Evolutionary conservation across 2,329 filamentous ascomycete species (phyloP).

Genomic region (Stromatinia cepivora): DNA sequence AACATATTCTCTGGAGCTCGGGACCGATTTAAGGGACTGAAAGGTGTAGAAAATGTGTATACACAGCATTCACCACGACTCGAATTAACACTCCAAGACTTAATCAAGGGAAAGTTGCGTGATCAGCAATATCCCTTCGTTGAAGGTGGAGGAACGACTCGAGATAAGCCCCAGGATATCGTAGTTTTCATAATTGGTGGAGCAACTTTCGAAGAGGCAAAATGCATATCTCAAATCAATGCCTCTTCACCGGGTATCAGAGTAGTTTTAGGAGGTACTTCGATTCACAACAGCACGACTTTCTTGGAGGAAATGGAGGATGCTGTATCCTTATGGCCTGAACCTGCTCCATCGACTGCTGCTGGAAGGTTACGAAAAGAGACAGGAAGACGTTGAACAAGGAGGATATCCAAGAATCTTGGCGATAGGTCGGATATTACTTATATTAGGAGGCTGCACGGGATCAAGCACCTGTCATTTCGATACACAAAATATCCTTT

Average conservation of each 20-base stretch:
- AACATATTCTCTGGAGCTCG: conserved; percentile 89
- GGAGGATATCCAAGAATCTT: neutral
- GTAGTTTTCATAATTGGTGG: conserved; percentile 94
- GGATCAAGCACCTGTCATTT: neutral
- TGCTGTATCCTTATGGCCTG: conserved; percentile 83
- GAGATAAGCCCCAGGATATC: conserved; percentile 95
- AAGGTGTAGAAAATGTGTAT: conserved; percentile 98
- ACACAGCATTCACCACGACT: conserved; percentile 92
- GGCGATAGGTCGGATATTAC: neutral
- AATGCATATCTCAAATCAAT: conserved; percentile 93
- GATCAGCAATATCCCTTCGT: conserved; percentile 92
- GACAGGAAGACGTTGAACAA: conserved; percentile 36
- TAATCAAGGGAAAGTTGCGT: conserved; percentile 86
- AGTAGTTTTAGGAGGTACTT: conserved; percentile 85
- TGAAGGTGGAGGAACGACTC: conserved; percentile 80
- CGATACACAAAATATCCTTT: neutral
- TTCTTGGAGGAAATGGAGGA: conserved; percentile 93
- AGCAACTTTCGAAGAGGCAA: conserved; percentile 94
- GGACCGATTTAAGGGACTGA: conserved; percentile 87
- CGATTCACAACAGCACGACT: conserved; percentile 80
- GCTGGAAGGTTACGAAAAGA: conserved; percentile 41
- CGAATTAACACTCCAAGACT: conserved; percentile 82
- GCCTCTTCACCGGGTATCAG: conserved; percentile 84
- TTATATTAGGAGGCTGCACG: neutral
- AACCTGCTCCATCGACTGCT: conserved; percentile 47